phyloP scores from a whole-genome alignment of 1,284 basidiomycete species.

The Volvariella volvacea region DNA sequence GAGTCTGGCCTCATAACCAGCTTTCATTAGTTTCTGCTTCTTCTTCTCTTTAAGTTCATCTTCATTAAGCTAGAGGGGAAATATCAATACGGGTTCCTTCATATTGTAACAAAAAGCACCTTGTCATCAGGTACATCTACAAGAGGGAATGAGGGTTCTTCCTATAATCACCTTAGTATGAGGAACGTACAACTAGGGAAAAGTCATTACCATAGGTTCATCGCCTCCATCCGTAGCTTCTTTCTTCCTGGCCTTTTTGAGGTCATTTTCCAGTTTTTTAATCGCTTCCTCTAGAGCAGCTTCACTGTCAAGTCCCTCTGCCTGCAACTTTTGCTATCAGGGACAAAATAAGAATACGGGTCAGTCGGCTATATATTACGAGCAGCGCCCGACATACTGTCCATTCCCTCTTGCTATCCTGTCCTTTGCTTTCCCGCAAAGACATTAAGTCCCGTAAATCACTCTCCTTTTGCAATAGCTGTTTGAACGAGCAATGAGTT shows the following conservation, averaged over 20 bases:
- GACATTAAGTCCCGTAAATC: constrained; percentile 70
- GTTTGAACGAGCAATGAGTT: neutral
- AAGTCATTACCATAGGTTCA: constrained; percentile 32
- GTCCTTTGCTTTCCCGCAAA: constrained; percentile 58
- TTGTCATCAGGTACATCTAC: constrained; percentile 89
- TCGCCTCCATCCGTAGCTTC: constrained; percentile 52
- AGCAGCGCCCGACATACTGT: constrained; percentile 31
- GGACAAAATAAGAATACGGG: neutral
- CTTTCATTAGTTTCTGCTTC: constrained; percentile 89
- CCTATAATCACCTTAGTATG: constrained; percentile 28
- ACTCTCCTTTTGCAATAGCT: constrained; percentile 78
- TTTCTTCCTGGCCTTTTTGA: constrained; percentile 68
- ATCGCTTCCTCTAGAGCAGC: constrained; percentile 62
- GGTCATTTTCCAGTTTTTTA: constrained; percentile 67
- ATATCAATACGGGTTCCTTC: constrained; percentile 2
- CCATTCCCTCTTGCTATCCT: constrained; percentile 76
- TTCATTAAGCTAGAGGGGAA: constrained; percentile 73
- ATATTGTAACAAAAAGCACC: constrained; percentile 27
- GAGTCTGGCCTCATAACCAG: constrained; percentile 89
- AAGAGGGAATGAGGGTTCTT: constrained; percentile 86
- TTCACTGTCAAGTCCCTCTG: constrained; percentile 76
- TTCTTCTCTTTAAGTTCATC: constrained; percentile 94
- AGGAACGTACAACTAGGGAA: neutral
- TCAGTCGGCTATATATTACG: too few relatives aligned
- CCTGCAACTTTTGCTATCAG: constrained; percentile 47